Evolutionary conservation across 352 stramenopile genomes (phyloP), one percentile per base, ranked within the genome.

Genomic region (Globisporangium carolinianum): DNA sequence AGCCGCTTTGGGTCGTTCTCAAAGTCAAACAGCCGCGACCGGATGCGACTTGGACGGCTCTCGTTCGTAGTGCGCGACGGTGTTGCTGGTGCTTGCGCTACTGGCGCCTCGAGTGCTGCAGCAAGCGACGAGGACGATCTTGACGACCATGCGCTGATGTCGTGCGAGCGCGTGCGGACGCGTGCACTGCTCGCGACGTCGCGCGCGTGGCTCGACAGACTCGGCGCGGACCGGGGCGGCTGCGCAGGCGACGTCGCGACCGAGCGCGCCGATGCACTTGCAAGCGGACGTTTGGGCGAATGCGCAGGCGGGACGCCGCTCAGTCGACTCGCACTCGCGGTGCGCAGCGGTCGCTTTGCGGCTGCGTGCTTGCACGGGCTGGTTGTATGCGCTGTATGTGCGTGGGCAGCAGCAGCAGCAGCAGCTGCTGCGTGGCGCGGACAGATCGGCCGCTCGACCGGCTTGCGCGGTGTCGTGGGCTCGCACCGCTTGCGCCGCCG

Each of bases 1-100:
- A 64, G 58, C 12, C 58, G 58, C 58, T 64, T 64, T 1, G 58
- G 58, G 47, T 64, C 58, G 32, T 55, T 58, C 52, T 64, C 58
- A 17, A 51, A 64, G 46, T 64, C 58, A 18, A 64, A 64, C 5
- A 64, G 52, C 46, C 58, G n/a, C 12, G 58, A 64, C 24, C 59
- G 58, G 58, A 64, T 55, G 43, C 52, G 37, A 43, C 54, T 53
- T 24, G 58, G 51, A 6, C 46, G 39, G 32, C 51, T 59, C 45
- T 64, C 58, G 7, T 9, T 42, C 18, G 36, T 46, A 32, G 24
- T 32, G 24, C 24, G 24, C 24, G 24, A 32, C 24, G 24, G 24
- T 42, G 35, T 17, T 12, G 43, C 36, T 52, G 53, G 15, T 36
- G 53, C 53, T 4, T 55, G 17, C 32, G 57, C 49, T 52, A 32